Evolutionary conservation across 2,329 filamentous ascomycete genomes (phyloP).

Genomic region (Fragosphaeria purpurea): DNA sequence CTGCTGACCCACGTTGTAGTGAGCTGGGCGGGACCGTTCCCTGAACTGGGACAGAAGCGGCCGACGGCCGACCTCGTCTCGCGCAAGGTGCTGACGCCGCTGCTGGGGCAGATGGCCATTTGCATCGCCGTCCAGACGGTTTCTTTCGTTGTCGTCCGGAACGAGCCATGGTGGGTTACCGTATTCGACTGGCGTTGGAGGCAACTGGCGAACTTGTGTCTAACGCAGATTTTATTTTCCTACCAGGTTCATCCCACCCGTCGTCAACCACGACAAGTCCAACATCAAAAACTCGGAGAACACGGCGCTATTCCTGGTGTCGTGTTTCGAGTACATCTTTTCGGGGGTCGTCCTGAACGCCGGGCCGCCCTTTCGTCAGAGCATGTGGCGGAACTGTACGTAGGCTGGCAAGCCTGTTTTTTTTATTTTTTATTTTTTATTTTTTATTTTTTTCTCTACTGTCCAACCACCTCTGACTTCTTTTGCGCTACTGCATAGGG

Average conservation of each 20-base stretch:
- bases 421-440: not conserved
- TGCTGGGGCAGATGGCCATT: constrained; percentile 80
- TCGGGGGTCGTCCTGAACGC: constrained; percentile 82
- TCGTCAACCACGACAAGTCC: constrained; percentile 64
- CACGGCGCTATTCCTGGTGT: constrained; percentile 78
- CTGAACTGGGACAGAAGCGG: constrained; percentile 66
- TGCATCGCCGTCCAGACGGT: constrained; percentile 68
- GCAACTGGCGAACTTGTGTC: too few species aligned
- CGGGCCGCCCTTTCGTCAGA: constrained; percentile 81
- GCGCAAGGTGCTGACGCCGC: constrained; percentile 78
- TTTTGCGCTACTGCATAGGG: constrained; percentile 34
- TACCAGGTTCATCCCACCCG: constrained; percentile 62
- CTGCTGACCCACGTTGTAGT: constrained; percentile 33
- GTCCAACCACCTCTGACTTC: not conserved
- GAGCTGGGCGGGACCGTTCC: constrained; percentile 88
- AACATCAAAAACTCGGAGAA: constrained; percentile 92
- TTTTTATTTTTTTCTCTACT: constrained; percentile 7
- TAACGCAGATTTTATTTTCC: not conserved
- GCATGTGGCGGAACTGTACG: constrained; percentile 69
- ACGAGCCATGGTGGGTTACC: constrained; percentile 60
- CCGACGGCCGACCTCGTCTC: constrained; percentile 89
- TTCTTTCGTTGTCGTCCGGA: constrained; percentile 63
- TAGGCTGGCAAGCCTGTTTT: constrained; percentile 10
- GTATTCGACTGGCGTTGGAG: too few species aligned
- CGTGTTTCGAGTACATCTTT: constrained; percentile 91